Percentiles rank a stretch among this genome's conserved stretches.
phyloP scores from a whole-genome alignment of 768 basidiomycete genomes.

The Coprinopsis sp. region DNA sequence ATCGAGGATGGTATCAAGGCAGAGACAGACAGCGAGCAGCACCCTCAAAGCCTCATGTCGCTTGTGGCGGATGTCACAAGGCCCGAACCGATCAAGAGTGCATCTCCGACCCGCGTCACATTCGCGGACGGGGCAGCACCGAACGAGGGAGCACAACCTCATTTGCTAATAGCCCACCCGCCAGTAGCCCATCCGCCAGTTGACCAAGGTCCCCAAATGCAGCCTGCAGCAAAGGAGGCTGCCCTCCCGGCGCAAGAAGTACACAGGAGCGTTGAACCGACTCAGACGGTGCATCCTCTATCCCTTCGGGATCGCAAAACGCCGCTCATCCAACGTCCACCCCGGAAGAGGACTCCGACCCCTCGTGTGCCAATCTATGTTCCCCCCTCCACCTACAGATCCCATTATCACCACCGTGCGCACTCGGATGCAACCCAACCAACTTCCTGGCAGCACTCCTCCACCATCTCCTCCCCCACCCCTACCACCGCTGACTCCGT shows the following conservation, averaged over 20 bases:
- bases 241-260: no score
- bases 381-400: constrained; percentile 13
- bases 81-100: constrained; percentile 10
- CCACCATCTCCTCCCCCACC: constrained; percentile 9
- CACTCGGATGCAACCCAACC: constrained; percentile 17
- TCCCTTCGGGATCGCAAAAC: constrained; percentile 5
- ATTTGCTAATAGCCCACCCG: constrained; percentile 3
- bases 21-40: no score
- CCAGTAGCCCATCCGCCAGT: constrained; percentile 3
- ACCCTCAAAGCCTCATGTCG: constrained; percentile 24
- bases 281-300: constrained; percentile 7
- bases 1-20: constrained; percentile 11
- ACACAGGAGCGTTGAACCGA: no score
- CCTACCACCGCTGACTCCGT: constrained; percentile 18
- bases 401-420: constrained; percentile 30
- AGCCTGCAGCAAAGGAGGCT: no score
- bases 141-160: constrained; percentile 5
- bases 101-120: constrained; percentile 25
- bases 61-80: constrained; percentile 20
- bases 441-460: no score
- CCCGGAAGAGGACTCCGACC: constrained; percentile 9
- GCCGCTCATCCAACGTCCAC: constrained; percentile 7
- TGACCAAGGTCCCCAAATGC: no score
- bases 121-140: constrained; percentile 22
- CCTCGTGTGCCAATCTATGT: constrained; percentile 8